These are phyloP conservation scores for Curvularia sp. DNA, from an alignment of 2,329 filamentous ascomycete genomes.

Conservation along the genomic window DNA sequence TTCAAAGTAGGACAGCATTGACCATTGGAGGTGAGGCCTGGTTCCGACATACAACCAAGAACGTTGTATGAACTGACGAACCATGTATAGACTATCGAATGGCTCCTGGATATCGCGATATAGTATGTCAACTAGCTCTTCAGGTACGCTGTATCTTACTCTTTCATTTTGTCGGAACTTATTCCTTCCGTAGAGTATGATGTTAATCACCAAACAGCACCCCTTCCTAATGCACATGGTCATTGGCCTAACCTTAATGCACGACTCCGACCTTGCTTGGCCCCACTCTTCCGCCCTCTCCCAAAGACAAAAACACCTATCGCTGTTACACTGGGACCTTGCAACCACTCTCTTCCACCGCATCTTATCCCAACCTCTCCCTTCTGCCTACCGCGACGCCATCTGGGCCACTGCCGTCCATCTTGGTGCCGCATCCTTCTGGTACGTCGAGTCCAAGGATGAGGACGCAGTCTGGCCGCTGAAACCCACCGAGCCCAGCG, in stretches of 20 bases:
- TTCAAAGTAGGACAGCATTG: constrained; percentile 54
- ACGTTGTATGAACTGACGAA: not conserved
- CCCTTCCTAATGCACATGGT: constrained; percentile 64
- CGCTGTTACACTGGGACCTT: constrained; percentile 57
- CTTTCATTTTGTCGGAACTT: not conserved
- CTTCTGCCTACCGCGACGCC: constrained; percentile 47
- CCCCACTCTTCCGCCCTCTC: constrained; percentile 13
- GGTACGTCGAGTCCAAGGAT: constrained; percentile 8
- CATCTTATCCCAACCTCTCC: constrained; percentile 50
- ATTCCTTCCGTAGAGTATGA: not conserved
- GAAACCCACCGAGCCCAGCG: constrained; percentile 50
- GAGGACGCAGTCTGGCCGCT: constrained; percentile 65
- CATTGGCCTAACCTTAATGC: constrained; percentile 61
- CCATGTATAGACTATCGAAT: constrained; percentile 25
- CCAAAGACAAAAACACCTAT: constrained; percentile 48
- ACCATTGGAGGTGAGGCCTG: constrained; percentile 47
- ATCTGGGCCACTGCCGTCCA: not conserved
- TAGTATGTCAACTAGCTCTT: constrained; percentile 51
- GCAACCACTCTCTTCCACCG: constrained; percentile 59
- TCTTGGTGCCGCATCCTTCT: not conserved
- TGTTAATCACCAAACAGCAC: constrained; percentile 45
- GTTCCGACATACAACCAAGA: not conserved
- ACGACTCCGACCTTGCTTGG: constrained; percentile 58
- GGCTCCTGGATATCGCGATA: constrained; percentile 47
- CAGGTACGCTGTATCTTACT: constrained; percentile 43